A percentile compares a stretch with the other conserved stretches of the same genome.
Evolutionary conservation across 1,284 basidiomycete species (phyloP).

Genomic region (Sanghuangporus weigelae): DNA sequence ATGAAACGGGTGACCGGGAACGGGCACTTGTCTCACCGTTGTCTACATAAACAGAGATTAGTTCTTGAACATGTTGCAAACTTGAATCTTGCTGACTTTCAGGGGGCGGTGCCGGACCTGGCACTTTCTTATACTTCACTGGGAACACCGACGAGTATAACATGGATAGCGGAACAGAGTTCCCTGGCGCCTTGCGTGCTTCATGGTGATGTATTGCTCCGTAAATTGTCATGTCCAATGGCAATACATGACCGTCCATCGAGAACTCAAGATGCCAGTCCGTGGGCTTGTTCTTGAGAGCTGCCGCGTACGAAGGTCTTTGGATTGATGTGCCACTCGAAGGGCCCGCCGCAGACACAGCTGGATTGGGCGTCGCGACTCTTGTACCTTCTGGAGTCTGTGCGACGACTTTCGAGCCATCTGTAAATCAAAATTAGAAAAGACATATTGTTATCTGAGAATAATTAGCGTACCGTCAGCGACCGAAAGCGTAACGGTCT

Average conservation of each 20-base stretch:
- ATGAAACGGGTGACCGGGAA: constrained; percentile 53
- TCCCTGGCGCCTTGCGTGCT: constrained; percentile 60
- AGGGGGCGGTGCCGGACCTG: constrained; percentile 66
- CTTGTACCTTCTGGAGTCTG: constrained; percentile 96
- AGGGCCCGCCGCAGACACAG: constrained; percentile 36
- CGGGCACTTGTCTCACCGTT: constrained; percentile 26
- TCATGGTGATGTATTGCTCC: constrained; percentile 92
- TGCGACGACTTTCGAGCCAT: constrained; percentile 88
- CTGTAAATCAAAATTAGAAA: constrained; percentile 32
- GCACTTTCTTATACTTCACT: constrained; percentile 89
- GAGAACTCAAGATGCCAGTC: constrained; percentile 98
- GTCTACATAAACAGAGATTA: constrained; percentile 26
- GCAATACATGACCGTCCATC: constrained; percentile 81
- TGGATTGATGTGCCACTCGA: constrained; percentile 38
- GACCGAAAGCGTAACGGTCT: constrained; percentile 82
- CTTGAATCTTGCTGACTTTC: constrained; percentile 45
- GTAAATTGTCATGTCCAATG: constrained; percentile 89
- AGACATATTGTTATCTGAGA: background rate
- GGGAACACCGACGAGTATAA: constrained; percentile 90
- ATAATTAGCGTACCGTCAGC: constrained; percentile 57
- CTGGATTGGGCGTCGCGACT: constrained; percentile 78
- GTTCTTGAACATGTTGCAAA: background rate
- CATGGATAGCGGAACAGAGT: constrained; percentile 55
- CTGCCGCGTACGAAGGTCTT: constrained; percentile 82
- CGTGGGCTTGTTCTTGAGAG: constrained; percentile 83